Conservation (phyloP, 164 flowering plant genomes). For the Magnolia officinalis region DNA sequence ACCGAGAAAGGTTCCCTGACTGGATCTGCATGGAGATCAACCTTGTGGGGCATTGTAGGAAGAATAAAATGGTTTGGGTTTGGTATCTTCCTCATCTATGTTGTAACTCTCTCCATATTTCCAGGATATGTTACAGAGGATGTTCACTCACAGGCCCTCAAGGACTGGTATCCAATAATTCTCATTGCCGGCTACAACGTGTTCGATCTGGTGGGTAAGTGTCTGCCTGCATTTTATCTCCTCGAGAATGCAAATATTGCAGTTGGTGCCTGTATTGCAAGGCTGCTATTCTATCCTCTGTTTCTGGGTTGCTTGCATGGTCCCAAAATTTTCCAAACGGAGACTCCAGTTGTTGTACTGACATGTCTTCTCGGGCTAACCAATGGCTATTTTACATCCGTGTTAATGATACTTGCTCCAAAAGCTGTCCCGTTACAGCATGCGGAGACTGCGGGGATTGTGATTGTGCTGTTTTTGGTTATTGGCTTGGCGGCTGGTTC, state of each 20-base stretch:
- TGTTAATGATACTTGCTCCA: conserved; percentile 83
- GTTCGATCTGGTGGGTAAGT: conserved; percentile 88
- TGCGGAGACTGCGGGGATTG: conserved; percentile 80
- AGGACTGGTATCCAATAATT: conserved; percentile 87
- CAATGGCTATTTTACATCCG: conserved; percentile 84
- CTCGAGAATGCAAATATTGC: conserved; percentile 63
- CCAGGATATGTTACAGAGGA: conserved; percentile 96
- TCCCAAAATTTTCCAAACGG: conserved; percentile 73
- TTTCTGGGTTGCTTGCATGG: conserved; percentile 87
- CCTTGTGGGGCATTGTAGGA: conserved; percentile 59
- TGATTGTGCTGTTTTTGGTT: conserved; percentile 72
- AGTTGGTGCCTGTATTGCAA: conserved; percentile 52
- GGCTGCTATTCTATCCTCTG: conserved; percentile 79
- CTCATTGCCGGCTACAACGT: conserved; percentile 79
- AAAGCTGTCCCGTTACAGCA: conserved; percentile 72
- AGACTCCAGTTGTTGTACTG: conserved; percentile 74
- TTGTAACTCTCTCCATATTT: conserved; percentile 81
- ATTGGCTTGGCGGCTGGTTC: conserved; percentile 82
- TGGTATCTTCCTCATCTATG: conserved; percentile 63
- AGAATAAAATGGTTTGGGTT: conserved; percentile 73
- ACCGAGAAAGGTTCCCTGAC: conserved; percentile 45
- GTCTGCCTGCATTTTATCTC: conserved; percentile 64
- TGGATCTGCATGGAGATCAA: conserved; percentile 50
- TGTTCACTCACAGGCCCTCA: conserved; percentile 68
- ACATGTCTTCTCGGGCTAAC: conserved; percentile 88